Evolutionary conservation across 805 yeast species (phyloP).

Genomic region (Vanderwaltozyma verrucispora): DNA sequence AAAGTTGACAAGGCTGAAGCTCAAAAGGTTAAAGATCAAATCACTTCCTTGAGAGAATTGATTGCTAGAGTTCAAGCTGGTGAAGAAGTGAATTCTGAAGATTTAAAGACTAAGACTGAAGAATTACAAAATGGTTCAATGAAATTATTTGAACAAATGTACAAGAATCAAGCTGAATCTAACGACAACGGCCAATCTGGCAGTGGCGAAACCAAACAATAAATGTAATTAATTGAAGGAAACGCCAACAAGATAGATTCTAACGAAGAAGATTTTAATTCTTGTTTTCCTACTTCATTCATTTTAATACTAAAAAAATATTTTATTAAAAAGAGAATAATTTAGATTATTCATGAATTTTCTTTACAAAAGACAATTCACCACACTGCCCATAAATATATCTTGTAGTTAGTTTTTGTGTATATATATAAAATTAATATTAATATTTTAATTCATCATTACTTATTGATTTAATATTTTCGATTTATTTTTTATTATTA

Average conservation of each 20-base stretch:
- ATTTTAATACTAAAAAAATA: too few relatives aligned
- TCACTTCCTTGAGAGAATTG: conserved; percentile 50
- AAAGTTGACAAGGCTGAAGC: conserved; percentile 41
- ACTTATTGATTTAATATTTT: too few relatives aligned
- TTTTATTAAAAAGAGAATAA: too few relatives aligned
- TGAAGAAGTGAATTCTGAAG: conserved; percentile 44
- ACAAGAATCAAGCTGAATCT: conserved; percentile 20
- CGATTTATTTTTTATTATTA: too few relatives aligned
- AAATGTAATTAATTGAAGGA: neutral
- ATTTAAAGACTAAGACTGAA: conserved; percentile 62
- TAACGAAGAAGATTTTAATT: too few relatives aligned
- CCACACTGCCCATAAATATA: neutral
- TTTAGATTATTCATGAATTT: too few relatives aligned
- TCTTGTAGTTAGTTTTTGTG: neutral
- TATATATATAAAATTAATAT: too few relatives aligned
- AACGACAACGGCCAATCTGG: neutral
- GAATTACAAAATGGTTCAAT: conserved; percentile 66
- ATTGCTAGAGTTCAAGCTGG: conserved; percentile 57
- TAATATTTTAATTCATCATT: too few relatives aligned
- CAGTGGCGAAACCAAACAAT: conserved; percentile 9
- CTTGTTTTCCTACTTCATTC: too few relatives aligned
- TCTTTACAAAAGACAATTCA: too few relatives aligned
- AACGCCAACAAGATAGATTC: too few relatives aligned
- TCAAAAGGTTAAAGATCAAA: conserved; percentile 39
- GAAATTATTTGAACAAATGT: conserved; percentile 61